phyloP scores from a whole-genome alignment of 2,329 filamentous ascomycete genomes.

The Aureobasidium sp. region DNA sequence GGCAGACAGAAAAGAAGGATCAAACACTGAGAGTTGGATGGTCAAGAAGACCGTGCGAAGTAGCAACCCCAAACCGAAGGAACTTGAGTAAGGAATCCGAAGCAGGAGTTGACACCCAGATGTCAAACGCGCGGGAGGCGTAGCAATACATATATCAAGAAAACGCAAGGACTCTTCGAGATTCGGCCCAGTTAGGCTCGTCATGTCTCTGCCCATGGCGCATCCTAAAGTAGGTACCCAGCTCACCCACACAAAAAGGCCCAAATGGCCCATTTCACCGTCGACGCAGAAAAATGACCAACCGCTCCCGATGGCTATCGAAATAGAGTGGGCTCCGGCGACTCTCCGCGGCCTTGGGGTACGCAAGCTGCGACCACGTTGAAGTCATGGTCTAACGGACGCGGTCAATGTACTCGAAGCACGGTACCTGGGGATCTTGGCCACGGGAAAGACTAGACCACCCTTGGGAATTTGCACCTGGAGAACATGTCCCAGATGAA shows the following conservation, averaged over 20 bases:
- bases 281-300: neutral
- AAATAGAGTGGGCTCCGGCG: neutral
- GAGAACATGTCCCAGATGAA: neutral
- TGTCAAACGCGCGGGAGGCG: neutral
- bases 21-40: neutral
- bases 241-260: neutral
- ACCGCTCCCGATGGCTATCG: neutral
- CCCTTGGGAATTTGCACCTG: neutral
- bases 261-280: neutral
- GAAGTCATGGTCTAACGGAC: neutral
- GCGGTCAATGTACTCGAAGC: neutral
- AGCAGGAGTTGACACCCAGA: neutral
- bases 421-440: conserved; percentile 1
- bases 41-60: neutral
- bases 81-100: neutral
- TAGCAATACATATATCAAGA: neutral
- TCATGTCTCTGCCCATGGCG: conserved; percentile 5
- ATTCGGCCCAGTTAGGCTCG: neutral
- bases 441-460: neutral
- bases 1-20: neutral
- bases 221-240: neutral
- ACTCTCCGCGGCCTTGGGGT: neutral
- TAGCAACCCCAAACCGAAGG: neutral
- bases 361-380: conserved; percentile 2
- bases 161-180: neutral